Percentiles rank a stretch among this genome's conserved stretches.
Evolutionary conservation across 1,284 basidiomycete genomes (phyloP).

Genomic region (Volvariella surrecta): DNA sequence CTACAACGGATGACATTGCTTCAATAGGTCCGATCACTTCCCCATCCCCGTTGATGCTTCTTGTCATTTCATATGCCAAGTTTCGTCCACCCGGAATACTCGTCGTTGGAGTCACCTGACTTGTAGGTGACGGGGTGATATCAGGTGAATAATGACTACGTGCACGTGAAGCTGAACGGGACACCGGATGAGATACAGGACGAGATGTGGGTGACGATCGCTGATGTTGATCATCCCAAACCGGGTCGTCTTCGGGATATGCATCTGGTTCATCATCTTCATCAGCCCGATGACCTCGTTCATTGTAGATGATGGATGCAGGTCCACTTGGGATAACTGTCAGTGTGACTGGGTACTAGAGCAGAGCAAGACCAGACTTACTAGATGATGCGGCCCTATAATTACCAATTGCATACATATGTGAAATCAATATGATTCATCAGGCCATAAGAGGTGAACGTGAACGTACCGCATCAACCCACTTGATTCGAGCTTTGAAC

Average conservation of each 20-base stretch:
- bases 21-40: too few relatives aligned
- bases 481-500: conserved; percentile 72
- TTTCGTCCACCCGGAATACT: too few relatives aligned
- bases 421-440: neutral
- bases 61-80: too few relatives aligned
- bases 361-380: conserved; percentile 24
- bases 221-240: conserved; percentile 15
- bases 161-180: conserved; percentile 20
- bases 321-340: conserved; percentile 44
- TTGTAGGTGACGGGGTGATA: too few relatives aligned
- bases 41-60: too few relatives aligned
- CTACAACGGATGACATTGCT: too few relatives aligned
- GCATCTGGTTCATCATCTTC: conserved; percentile 60
- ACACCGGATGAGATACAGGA: conserved; percentile 12
- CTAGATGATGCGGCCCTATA: conserved; percentile 55
- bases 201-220: conserved; percentile 12
- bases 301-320: conserved; percentile 72
- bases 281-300: conserved; percentile 53
- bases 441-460: neutral
- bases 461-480: conserved; percentile 60
- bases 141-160: conserved; percentile 17
- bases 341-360: conserved; percentile 1
- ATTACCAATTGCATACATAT: conserved; percentile 2
- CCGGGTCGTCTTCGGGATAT: conserved; percentile 47
- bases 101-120: too few relatives aligned